Percentiles rank a stretch among this genome's conserved stretches.
Conservation (phyloP, 805 yeast species). For the Sugiyamaella chiloensis region DNA sequence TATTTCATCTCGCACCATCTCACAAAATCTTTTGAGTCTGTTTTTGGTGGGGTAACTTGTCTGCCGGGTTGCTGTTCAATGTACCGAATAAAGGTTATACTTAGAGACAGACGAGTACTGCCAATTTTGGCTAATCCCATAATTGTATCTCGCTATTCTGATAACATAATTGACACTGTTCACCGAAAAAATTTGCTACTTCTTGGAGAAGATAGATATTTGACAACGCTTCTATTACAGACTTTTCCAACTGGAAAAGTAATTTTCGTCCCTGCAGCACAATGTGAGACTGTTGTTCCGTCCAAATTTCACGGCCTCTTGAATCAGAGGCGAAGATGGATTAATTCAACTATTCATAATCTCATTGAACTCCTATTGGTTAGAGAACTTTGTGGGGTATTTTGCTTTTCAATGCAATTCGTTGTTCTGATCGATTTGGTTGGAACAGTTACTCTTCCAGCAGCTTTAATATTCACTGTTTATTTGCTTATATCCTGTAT, state of each 20-base stretch:
- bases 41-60: constrained; percentile 92
- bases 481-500: constrained; percentile 74
- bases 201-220: constrained; percentile 86
- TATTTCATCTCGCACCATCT: constrained; percentile 93
- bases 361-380: constrained; percentile 82
- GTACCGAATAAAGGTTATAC: constrained; percentile 86
- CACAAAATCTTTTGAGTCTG: constrained; percentile 92
- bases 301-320: constrained; percentile 70
- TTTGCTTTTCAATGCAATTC: constrained; percentile 93
- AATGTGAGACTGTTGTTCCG: constrained; percentile 90
- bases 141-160: constrained; percentile 86
- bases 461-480: constrained; percentile 77
- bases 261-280: constrained; percentile 84
- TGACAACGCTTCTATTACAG: constrained; percentile 78
- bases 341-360: constrained; percentile 90
- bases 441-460: constrained; percentile 86
- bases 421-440: constrained; percentile 77
- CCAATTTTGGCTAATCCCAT: constrained; percentile 92
- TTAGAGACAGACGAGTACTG: constrained; percentile 61
- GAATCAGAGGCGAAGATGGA: constrained; percentile 96
- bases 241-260: constrained; percentile 90
- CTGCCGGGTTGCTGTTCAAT: constrained; percentile 93
- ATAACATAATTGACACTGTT: constrained; percentile 76
- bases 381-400: constrained; percentile 87
- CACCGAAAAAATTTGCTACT: constrained; percentile 82